phyloP scores from a whole-genome alignment of 2,329 filamentous ascomycete genomes.

The Aspergillus sp. region DNA sequence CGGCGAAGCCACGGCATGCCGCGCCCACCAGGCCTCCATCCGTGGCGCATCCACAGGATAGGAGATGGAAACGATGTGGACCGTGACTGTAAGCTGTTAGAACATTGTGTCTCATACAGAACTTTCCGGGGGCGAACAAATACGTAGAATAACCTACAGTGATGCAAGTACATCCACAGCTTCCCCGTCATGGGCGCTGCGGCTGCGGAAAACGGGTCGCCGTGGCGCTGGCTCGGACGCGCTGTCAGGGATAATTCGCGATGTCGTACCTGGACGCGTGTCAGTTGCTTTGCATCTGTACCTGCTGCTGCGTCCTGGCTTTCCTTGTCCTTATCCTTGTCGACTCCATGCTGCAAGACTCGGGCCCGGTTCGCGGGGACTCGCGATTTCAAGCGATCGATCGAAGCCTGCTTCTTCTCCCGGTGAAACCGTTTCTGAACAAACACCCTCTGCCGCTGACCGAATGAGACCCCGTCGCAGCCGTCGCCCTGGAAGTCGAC shows the following conservation, averaged over 20 bases:
- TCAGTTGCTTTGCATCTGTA: neutral
- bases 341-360: too few species aligned
- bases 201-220: slow-evolving; percentile 13
- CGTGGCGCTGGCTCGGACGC: slow-evolving; percentile 13
- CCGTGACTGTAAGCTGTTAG: slow-evolving; percentile 11
- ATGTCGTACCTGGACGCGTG: slow-evolving; percentile 1
- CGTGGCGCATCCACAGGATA: slow-evolving; percentile 24
- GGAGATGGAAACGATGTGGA: slow-evolving; percentile 22
- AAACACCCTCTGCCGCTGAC: slow-evolving; percentile 11
- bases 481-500: slow-evolving; percentile 12
- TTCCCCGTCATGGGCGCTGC: slow-evolving; percentile 11
- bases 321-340: too few species aligned
- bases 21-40: slow-evolving; percentile 24
- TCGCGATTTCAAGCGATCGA: slow-evolving; percentile 7
- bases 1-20: slow-evolving; percentile 22
- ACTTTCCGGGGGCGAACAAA: neutral
- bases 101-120: too few species aligned
- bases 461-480: neutral
- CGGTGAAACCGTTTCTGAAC: slow-evolving; percentile 9
- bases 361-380: neutral
- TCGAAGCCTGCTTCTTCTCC: slow-evolving; percentile 12
- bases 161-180: slow-evolving; percentile 25
- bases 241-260: slow-evolving; percentile 1
- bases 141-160: slow-evolving; percentile 20
- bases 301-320: neutral